Percentiles rank a stretch among this genome's conserved stretches.
Evolutionary conservation across 129 eudicot genomes (phyloP).

Genomic region (Flaveria bidentis): DNA sequence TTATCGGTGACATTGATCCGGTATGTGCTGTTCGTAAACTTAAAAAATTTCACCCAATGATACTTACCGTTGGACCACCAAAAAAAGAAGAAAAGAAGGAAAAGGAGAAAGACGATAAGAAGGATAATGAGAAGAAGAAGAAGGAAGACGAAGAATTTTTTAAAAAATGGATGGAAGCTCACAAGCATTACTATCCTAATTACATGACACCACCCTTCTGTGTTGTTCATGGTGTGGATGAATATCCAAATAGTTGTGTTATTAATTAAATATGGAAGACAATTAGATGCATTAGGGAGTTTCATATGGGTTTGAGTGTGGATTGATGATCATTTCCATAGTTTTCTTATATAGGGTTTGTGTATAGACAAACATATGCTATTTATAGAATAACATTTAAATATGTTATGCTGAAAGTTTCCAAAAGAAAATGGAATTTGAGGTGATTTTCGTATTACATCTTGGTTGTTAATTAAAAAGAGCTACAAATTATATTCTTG

Average conservation of each 20-base stretch:
- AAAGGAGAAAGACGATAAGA: slow-evolving; percentile 11
- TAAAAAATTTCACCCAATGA: slow-evolving; percentile 34
- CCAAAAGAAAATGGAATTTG: neutral
- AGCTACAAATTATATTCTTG: too few relatives aligned
- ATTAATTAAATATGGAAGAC: neutral
- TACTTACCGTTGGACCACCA: slow-evolving; percentile 47
- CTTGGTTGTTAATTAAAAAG: too few relatives aligned
- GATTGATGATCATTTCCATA: neutral
- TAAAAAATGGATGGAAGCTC: neutral
- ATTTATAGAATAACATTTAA: neutral
- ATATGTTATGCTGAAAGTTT: neutral
- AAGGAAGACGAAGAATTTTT: slow-evolving; percentile 1
- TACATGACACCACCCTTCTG: slow-evolving; percentile 22
- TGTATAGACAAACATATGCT: neutral
- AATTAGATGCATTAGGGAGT: neutral
- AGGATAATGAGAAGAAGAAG: neutral
- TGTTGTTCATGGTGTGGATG: slow-evolving; percentile 22
- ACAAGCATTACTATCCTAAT: neutral
- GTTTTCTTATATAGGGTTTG: neutral
- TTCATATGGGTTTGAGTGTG: slow-evolving; percentile 1
- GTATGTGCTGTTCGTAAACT: slow-evolving; percentile 27
- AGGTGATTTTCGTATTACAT: neutral
- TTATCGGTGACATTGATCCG: slow-evolving; percentile 47
- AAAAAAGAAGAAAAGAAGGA: slow-evolving; percentile 31
- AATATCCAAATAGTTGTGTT: slow-evolving; percentile 40